Evolutionary conservation across 1,139 yeast species (phyloP), one percentile per base, ranked within the genome.

Genomic region (Nakaseomyces sp.): DNA sequence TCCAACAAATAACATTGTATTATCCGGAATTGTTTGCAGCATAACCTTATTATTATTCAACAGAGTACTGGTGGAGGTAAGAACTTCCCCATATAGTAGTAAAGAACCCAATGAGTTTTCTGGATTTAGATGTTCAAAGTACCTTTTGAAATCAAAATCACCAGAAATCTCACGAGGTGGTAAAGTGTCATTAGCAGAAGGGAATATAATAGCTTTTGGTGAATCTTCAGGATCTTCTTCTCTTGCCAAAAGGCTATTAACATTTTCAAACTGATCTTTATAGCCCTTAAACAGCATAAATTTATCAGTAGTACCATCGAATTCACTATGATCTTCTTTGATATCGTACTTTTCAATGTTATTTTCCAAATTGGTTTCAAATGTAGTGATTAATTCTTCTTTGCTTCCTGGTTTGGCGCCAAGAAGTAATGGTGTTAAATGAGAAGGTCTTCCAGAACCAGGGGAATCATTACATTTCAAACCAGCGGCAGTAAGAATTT

Each of bases 61-160:
- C 57, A 91, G 66, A 0, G 87, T 76, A 45, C 77, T 81, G 0
- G 98, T 91, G 0, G 97, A 89, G 0, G 96, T 84, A 1, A 89
- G 79, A 3, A 89, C 95, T 57, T 91, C 96, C 4, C 88, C 88
- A 57, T 89, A 89, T 13, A 86, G 68, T 22, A 86, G 61, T 2
- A 73, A 59, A 0, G 81, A 65, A 0, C 96, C 97, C 39, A 81
- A 65, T 2, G 67, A 70, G 3, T 70, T 68, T 12, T 55, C 50
- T 12, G 67, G 59, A 16, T 65, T 61, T 43, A 89, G 65, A 26
- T 64, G 56, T 6, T 64, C 58, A 58, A 73, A 83, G 58, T 81
- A 91, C 19, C 68, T 58, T 8, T 60, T 54, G 60, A 82, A 74
- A 55, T 82, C 77, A 65, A 89, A 89, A 60, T 77, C 79, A 0